Conservation (phyloP, 2,329 filamentous ascomycete species). For the Alternaria solani region DNA sequence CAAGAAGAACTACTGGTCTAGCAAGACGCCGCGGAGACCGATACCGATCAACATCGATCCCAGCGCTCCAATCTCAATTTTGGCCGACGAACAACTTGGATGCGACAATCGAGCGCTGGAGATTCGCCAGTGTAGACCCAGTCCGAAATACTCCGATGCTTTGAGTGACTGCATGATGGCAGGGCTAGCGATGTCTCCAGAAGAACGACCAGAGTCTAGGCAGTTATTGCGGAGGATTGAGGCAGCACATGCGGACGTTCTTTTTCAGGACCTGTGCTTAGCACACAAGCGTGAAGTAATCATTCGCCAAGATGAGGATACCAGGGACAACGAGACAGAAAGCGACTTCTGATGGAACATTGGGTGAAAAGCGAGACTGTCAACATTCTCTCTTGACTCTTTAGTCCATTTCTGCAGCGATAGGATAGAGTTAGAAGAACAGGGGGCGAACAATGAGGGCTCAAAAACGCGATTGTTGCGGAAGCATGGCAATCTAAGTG, state of each 20-base stretch:
- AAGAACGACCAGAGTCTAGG: constrained; percentile 16
- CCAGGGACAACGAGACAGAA: neutral
- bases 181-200: constrained; percentile 18
- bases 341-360: neutral
- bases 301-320: neutral
- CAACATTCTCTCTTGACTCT: neutral
- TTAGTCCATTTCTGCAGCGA: too few species aligned
- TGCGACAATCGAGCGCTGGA: neutral
- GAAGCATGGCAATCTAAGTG: neutral
- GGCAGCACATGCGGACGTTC: neutral
- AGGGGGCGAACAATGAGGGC: neutral
- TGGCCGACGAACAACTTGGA: neutral
- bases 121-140: constrained; percentile 13
- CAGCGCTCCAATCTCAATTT: neutral
- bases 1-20: constrained; percentile 19
- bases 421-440: neutral
- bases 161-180: constrained; percentile 28
- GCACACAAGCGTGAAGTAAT: neutral
- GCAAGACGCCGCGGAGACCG: constrained; percentile 14
- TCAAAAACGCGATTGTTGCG: neutral
- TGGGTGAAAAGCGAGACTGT: neutral
- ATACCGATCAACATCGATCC: constrained; percentile 23
- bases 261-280: neutral
- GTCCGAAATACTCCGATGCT: constrained; percentile 23
- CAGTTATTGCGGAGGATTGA: neutral